These are phyloP conservation scores for Zasmidium cellare DNA, from an alignment of 2,329 filamentous ascomycete genomes.

Conservation along the genomic window DNA sequence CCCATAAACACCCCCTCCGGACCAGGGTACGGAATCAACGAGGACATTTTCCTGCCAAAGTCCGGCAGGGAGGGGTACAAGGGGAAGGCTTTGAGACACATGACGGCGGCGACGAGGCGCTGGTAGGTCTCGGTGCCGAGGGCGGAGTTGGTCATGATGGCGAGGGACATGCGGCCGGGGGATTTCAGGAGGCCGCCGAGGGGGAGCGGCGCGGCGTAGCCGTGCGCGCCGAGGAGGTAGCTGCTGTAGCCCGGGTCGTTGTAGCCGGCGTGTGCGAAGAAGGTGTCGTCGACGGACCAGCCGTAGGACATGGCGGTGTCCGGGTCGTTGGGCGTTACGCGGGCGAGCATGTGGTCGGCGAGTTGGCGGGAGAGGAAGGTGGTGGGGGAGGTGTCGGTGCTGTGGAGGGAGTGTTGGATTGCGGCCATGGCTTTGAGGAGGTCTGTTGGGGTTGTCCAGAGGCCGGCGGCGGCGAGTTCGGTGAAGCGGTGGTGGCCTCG, in stretches of 20 bases:
- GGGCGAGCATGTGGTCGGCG: conserved; percentile 26
- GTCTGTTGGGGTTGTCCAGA: conserved; percentile 31
- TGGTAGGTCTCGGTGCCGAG: conserved; percentile 10
- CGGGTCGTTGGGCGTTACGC: conserved; percentile 2
- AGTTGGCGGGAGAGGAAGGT: conserved; percentile 16
- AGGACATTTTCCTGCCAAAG: conserved; percentile 5
- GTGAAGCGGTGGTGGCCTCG: conserved; percentile 21
- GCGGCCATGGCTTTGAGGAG: conserved; percentile 24
- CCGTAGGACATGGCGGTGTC: conserved; percentile 15
- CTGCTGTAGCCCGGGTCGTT: conserved; percentile 26
- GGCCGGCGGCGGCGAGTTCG: conserved; percentile 27
- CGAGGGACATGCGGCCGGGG: neutral
- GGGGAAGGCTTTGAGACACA: conserved; percentile 16
- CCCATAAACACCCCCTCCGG: conserved; percentile 8
- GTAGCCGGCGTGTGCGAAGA: conserved; percentile 24
- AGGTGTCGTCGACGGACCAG: conserved; percentile 18
- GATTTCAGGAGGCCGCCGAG: neutral
- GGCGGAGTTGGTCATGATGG: conserved; percentile 24
- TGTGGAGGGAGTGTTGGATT: conserved; percentile 20
- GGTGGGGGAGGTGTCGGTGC: neutral
- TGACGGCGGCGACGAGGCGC: conserved; percentile 19
- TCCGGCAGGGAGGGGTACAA: conserved; percentile 12
- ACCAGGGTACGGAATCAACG: conserved; percentile 12
- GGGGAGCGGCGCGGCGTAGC: neutral
- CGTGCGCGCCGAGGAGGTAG: conserved; percentile 19